These are phyloP conservation scores for Rhodotorula glutinis DNA, from an alignment of 1,284 basidiomycete species.

Conservation along the genomic window DNA sequence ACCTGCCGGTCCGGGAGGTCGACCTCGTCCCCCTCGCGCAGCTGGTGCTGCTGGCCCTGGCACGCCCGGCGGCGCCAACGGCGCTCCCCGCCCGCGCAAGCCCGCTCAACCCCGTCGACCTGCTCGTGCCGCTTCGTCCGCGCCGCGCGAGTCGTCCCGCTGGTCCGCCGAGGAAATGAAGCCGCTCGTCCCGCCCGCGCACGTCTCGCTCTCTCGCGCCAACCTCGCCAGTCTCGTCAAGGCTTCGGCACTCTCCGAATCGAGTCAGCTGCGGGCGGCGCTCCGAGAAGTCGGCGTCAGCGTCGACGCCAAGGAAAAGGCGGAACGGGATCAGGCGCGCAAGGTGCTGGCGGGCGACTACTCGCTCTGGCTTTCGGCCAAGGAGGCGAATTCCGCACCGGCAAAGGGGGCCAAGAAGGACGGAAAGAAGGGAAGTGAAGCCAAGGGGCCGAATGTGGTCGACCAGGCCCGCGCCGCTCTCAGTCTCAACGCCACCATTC, in stretches of 20 bases:
- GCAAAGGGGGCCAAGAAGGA: neutral
- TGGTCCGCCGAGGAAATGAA: constrained; percentile 9
- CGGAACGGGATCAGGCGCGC: constrained; percentile 15
- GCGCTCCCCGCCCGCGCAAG: neutral
- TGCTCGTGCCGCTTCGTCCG: neutral
- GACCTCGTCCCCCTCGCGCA: constrained; percentile 1
- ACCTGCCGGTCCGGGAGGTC: neutral
- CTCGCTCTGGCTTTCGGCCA: constrained; percentile 15
- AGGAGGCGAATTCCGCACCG: neutral
- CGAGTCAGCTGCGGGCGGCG: constrained; percentile 9
- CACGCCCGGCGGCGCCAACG: neutral
- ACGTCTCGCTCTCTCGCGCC: neutral
- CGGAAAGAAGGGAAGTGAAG: neutral
- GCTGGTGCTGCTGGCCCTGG: neutral
- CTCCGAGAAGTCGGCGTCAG: constrained; percentile 2
- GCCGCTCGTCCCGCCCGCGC: constrained; percentile 18
- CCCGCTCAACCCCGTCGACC: constrained; percentile 1
- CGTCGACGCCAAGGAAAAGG: constrained; percentile 13
- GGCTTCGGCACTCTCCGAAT: constrained; percentile 10
- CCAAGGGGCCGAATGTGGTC: constrained; percentile 5
- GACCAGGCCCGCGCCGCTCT: constrained; percentile 14
- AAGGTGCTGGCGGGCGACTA: constrained; percentile 21
- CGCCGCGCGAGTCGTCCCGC: neutral
- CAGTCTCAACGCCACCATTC: constrained; percentile 18
- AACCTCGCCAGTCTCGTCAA: constrained; percentile 6